Conservation (phyloP, 2,329 filamentous ascomycete species). For the Hypoxylon sp. region DNA sequence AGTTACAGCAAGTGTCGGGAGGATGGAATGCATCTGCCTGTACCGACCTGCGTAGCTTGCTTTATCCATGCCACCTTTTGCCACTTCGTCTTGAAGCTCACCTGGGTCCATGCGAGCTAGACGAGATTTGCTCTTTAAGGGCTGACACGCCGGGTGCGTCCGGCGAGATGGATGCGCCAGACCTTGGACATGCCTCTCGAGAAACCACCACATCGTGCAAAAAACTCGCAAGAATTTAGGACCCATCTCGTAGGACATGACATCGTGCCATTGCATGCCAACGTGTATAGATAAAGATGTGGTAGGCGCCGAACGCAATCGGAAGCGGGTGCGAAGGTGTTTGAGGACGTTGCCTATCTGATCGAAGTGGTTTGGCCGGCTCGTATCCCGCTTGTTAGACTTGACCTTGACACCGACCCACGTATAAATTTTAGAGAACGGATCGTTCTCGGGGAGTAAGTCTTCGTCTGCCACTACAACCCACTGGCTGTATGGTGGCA, state of each 20-base stretch:
- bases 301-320: slow-evolving; percentile 17
- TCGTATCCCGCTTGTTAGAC: slow-evolving; percentile 25
- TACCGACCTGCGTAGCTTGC: neutral
- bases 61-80: neutral
- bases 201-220: slow-evolving; percentile 34
- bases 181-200: slow-evolving; percentile 12
- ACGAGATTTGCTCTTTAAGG: slow-evolving; percentile 6
- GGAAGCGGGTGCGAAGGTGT: slow-evolving; percentile 6
- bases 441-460: neutral
- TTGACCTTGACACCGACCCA: slow-evolving; percentile 34
- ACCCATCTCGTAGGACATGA: neutral
- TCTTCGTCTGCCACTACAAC: slow-evolving; percentile 7
- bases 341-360: slow-evolving; percentile 9
- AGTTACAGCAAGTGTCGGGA: neutral
- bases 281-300: slow-evolving; percentile 29
- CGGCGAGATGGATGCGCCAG: slow-evolving; percentile 24
- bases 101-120: neutral
- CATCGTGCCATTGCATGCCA: slow-evolving; percentile 1
- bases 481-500: slow-evolving; percentile 19
- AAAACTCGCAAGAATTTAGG: slow-evolving; percentile 17
- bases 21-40: slow-evolving; percentile 17
- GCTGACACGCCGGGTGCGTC: slow-evolving; percentile 3
- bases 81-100: neutral
- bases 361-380: slow-evolving; percentile 20
- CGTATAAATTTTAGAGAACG: neutral